Percentiles rank a stretch among this genome's conserved stretches.
Evolutionary conservation across 2,329 filamentous ascomycete genomes (phyloP).

Genomic region (Aspergillus pseudonomiae): DNA sequence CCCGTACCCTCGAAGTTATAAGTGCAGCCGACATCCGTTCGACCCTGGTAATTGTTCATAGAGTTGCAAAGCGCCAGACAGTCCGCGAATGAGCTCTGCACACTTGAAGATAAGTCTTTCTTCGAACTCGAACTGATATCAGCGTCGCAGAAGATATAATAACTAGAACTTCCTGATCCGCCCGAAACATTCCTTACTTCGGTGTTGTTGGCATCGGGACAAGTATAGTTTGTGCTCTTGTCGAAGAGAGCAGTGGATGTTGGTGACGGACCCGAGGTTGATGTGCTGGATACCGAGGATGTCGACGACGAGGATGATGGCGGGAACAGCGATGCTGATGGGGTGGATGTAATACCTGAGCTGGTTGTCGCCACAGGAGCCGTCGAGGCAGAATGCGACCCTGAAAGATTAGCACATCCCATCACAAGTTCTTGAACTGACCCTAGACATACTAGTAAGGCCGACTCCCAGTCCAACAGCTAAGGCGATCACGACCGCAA

Average conservation of each 20-base stretch:
- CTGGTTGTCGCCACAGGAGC: background rate
- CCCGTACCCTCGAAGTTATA: constrained; percentile 8
- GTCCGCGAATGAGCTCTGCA: background rate
- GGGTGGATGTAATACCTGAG: background rate
- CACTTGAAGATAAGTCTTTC: constrained; percentile 4
- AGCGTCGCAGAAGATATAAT: constrained; percentile 6
- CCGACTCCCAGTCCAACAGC: constrained; percentile 5
- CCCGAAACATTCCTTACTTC: background rate
- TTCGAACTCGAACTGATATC: constrained; percentile 4
- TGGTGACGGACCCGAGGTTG: background rate
- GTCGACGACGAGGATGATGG: background rate
- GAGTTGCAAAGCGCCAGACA: constrained; percentile 3
- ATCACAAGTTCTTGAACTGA: background rate
- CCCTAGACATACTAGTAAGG: background rate
- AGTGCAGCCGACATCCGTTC: background rate
- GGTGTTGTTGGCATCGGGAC: constrained; percentile 3
- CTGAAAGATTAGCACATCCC: background rate
- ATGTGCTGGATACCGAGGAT: background rate
- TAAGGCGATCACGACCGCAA: background rate
- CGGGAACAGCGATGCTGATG: background rate
- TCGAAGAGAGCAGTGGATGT: background rate
- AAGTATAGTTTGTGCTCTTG: background rate
- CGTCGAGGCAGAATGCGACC: constrained; percentile 8
- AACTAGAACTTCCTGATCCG: background rate
- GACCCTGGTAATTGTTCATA: constrained; percentile 8